These are phyloP conservation scores for Talaromyces sp. DNA, from an alignment of 2,329 filamentous ascomycete species.

Conservation along the genomic window DNA sequence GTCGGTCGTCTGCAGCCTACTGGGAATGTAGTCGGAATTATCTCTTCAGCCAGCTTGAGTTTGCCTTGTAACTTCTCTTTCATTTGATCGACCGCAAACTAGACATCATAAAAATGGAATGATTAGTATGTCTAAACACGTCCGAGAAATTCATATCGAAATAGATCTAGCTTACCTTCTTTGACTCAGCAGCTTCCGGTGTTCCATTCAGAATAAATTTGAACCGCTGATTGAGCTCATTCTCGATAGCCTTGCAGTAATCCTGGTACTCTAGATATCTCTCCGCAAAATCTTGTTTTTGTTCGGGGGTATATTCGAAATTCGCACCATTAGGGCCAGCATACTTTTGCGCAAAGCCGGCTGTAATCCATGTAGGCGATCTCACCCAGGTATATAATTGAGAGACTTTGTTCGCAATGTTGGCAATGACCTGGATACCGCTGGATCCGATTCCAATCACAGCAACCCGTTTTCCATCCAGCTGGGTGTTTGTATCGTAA, in stretches of 20 bases:
- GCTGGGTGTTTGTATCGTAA: background rate
- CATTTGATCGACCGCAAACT: slow-evolving; percentile 25
- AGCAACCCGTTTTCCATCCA: background rate
- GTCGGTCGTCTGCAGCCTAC: slow-evolving; percentile 40
- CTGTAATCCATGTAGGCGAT: slow-evolving; percentile 1
- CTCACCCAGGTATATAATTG: slow-evolving; percentile 10
- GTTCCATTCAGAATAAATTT: slow-evolving; percentile 49
- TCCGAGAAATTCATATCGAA: background rate
- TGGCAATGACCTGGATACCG: background rate
- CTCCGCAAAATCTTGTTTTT: slow-evolving; percentile 1
- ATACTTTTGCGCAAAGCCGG: background rate
- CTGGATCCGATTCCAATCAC: slow-evolving; percentile 2
- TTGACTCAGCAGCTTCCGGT: slow-evolving; percentile 39
- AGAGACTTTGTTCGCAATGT: background rate
- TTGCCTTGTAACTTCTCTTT: slow-evolving; percentile 35
- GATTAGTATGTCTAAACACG: background rate
- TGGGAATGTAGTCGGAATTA: slow-evolving; percentile 44
- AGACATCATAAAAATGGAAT: background rate
- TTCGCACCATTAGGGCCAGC: background rate
- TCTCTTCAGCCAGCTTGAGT: slow-evolving; percentile 34
- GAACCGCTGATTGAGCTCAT: slow-evolving; percentile 50
- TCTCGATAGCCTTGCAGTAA: slow-evolving; percentile 33
- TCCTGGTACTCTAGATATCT: background rate
- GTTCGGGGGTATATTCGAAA: slow-evolving; percentile 3
- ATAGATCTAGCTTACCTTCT: slow-evolving; percentile 8